A percentile compares a stretch with the other conserved stretches of the same genome.
Conservation (phyloP, 78 protist species). For the Guillardia theta region DNA sequence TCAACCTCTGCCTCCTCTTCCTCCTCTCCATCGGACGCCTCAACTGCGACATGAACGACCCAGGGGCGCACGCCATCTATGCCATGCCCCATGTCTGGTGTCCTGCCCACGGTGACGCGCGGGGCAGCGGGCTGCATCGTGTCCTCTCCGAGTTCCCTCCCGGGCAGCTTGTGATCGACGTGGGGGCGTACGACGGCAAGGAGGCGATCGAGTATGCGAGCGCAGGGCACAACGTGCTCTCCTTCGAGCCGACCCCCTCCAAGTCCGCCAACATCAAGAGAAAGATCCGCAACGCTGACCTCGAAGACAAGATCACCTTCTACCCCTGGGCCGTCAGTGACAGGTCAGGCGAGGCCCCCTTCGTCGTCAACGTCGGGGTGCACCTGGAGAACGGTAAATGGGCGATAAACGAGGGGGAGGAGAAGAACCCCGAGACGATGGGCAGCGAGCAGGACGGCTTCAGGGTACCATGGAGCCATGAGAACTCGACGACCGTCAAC, state of each 20-base stretch:
- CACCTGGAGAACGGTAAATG: neutral
- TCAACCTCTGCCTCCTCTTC: neutral
- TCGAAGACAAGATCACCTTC: neutral
- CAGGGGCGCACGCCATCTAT: neutral
- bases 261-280: neutral
- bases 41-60: neutral
- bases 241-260: neutral
- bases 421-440: neutral
- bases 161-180: neutral
- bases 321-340: neutral
- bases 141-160: neutral
- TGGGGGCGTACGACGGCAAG: neutral
- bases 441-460: conserved; percentile 13
- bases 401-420: neutral
- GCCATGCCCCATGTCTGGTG: neutral
- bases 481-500: neutral
- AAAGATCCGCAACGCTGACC: neutral
- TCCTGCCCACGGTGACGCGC: neutral
- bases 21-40: neutral
- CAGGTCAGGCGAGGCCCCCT: neutral
- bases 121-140: neutral
- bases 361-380: neutral
- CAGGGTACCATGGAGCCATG: neutral
- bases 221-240: neutral
- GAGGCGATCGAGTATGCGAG: neutral